These are phyloP conservation scores for Dunaliella primolecta DNA, from an alignment of 139 green algal genomes.

Conservation along the genomic window DNA sequence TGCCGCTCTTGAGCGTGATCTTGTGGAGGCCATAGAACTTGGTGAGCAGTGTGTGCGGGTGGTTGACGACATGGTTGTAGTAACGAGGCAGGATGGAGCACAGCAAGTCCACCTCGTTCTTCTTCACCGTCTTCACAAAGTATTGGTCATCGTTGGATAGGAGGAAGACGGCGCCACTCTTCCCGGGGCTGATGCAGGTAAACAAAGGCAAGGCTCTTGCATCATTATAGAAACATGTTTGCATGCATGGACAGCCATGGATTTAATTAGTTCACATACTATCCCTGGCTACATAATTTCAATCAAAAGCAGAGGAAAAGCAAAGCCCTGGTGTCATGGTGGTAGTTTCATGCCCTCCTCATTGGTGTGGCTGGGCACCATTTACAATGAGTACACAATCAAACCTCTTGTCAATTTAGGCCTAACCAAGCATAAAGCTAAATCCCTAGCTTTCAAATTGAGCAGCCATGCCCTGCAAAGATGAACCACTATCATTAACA, in stretches of 20 bases:
- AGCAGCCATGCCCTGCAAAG: no score
- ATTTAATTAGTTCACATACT: no score
- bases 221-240: neutral
- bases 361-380: no score
- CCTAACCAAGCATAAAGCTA: no score
- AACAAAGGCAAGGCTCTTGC: neutral
- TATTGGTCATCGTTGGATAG: conserved; percentile 44
- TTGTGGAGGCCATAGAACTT: conserved; percentile 86
- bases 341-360: no score
- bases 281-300: no score
- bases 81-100: conserved; percentile 72
- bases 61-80: conserved; percentile 59
- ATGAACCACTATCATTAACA: no score
- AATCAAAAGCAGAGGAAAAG: no score
- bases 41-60: conserved; percentile 78
- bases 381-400: no score
- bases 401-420: no score
- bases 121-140: conserved; percentile 58
- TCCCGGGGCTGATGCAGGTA: conserved; percentile 53
- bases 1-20: conserved; percentile 42
- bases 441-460: no score
- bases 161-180: conserved; percentile 61
- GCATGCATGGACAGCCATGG: neutral
- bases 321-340: no score
- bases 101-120: conserved; percentile 43